These are phyloP conservation scores for Monilinia vaccinii-corymbosi DNA, from an alignment of 2,329 filamentous ascomycete genomes.

Conservation along the genomic window DNA sequence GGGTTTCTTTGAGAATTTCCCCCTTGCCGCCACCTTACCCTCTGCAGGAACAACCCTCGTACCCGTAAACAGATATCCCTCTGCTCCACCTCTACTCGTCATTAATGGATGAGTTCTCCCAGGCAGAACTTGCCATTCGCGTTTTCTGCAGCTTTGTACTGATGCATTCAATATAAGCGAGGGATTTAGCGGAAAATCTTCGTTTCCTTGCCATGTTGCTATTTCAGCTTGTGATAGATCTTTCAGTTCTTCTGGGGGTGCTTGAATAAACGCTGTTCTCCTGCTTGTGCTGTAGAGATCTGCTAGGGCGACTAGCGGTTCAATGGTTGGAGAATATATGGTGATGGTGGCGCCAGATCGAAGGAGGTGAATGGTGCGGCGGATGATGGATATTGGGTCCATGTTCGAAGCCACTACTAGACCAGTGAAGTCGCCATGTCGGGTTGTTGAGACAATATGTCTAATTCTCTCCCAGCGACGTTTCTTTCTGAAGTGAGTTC, in stretches of 20 bases:
- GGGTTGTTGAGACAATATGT: slow-evolving; percentile 64
- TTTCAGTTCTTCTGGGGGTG: slow-evolving; percentile 37
- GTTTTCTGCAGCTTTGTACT: slow-evolving; percentile 71
- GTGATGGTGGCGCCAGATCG: slow-evolving; percentile 76
- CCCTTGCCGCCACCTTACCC: slow-evolving; percentile 73
- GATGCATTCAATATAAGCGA: slow-evolving; percentile 69
- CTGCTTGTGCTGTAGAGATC: slow-evolving; percentile 80
- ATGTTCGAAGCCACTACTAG: slow-evolving; percentile 75
- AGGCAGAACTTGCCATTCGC: slow-evolving; percentile 84
- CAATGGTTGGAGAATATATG: slow-evolving; percentile 73
- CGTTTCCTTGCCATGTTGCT: slow-evolving; percentile 48
- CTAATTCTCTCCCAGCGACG: slow-evolving; percentile 68
- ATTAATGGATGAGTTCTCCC: slow-evolving; percentile 89
- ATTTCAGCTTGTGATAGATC: slow-evolving; percentile 39
- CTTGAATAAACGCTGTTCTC: slow-evolving; percentile 62
- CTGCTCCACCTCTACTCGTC: slow-evolving; percentile 77
- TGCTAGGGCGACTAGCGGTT: slow-evolving; percentile 66
- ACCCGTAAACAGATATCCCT: slow-evolving; percentile 83
- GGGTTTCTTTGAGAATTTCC: slow-evolving; percentile 45
- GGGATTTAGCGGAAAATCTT: slow-evolving; percentile 82
- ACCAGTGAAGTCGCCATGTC: slow-evolving; percentile 70
- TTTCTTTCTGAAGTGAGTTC: slow-evolving; percentile 82
- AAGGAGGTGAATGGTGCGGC: slow-evolving; percentile 68
- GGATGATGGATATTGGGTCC: slow-evolving; percentile 69
- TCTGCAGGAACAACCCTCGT: slow-evolving; percentile 72